Evolutionary conservation across 169 alveolate genomes (phyloP).

Genomic region (Eimeria acervulina): DNA sequence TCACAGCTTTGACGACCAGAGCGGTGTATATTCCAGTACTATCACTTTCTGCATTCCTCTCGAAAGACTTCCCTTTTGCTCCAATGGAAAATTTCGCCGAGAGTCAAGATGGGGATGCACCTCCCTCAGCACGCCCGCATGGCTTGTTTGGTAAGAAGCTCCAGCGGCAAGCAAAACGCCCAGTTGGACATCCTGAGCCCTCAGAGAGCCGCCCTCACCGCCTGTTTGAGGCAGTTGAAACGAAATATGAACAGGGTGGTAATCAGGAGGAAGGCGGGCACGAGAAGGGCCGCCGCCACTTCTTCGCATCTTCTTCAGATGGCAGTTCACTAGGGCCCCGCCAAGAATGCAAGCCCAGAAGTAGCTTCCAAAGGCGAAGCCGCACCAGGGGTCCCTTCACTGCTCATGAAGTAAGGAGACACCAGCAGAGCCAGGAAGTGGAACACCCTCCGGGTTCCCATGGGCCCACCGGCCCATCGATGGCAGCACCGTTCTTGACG

Average conservation of each 20-base stretch:
- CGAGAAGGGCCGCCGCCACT: not conserved
- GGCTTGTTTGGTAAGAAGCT: not conserved
- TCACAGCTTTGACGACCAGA: not conserved
- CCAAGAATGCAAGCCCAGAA: not conserved
- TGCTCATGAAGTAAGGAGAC: not conserved
- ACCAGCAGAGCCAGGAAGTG: not conserved
- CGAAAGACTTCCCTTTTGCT: not conserved
- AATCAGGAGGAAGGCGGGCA: not conserved
- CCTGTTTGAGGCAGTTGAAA: not conserved
- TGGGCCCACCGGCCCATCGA: not conserved
- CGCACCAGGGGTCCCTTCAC: not conserved
- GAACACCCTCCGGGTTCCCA: not conserved
- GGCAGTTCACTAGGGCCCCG: not conserved
- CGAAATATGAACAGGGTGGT: not conserved
- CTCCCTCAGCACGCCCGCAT: not conserved
- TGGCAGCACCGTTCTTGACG: not conserved
- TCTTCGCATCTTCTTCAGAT: not conserved
- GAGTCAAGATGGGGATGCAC: not conserved
- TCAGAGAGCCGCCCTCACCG: not conserved
- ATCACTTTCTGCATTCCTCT: not conserved
- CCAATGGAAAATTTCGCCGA: not conserved
- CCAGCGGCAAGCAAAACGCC: not conserved
- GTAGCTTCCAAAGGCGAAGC: not conserved
- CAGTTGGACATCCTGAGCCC: not conserved
- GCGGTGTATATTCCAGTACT: not conserved